Base-by-base conservation (phyloP, 306 rosid genomes). In the Cucurbita argyrosperma region DNA sequence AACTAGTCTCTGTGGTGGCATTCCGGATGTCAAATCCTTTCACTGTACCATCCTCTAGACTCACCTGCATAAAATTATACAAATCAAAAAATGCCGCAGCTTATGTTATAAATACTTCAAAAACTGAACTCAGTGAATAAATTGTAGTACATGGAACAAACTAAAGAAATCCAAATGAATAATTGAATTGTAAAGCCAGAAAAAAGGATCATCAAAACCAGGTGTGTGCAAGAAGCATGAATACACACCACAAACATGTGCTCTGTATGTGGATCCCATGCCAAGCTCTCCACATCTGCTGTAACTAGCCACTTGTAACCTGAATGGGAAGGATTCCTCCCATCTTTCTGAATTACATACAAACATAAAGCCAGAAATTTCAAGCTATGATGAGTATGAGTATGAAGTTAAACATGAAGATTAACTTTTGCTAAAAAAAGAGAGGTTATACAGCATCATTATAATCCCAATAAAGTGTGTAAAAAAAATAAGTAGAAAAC, bases 191-290 rank as follows among this genome's bases (percentile, higher is more conserved):
- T 1, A 10, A 19, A 66, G n/a, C 10, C 54, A 5, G 53, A 53
- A 45, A 43, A 66, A 46, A 43, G 5, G 19, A 45, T 37, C 10
- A 12, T 67, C 40, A 46, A 12, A 67, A 23, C 39, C 10, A 30
- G 65, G 9, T 38, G 8, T 1, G 35, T 50, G 26, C 58, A 37
- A 35, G 74, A 86, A 66, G 78, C 51, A 63, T 69, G 10, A 59
- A 23, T 66, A 80, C 96, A 43, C 74, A 93, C 98, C 98, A 88
- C 92, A 84, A 86, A 93, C 23, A 82, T 86, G 85, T 90, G 83
- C 79, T 89, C 94, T 0, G 84, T 74, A 77, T 93, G 96, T 12
- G 98, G 97, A 83, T 93, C 96, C 97, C 98, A 93, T 56, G 92
- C 97, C 84, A 93, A 86, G 89, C 88, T 83, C 84, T 93, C 98